phyloP scores from a whole-genome alignment of 1,284 basidiomycete species.

The Puccinia triticina region DNA sequence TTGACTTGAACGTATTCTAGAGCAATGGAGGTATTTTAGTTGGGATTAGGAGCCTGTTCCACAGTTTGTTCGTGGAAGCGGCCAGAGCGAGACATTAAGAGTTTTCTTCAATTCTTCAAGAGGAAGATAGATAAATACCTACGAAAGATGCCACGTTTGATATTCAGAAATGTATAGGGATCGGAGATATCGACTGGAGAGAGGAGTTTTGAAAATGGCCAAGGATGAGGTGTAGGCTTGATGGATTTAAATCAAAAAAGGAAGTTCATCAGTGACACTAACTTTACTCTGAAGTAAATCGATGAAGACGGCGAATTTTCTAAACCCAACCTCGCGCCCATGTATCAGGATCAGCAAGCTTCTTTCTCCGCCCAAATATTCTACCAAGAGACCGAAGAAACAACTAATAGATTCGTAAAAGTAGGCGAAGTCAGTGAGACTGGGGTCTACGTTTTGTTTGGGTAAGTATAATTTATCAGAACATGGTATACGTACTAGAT shows the following conservation, averaged over 20 bases:
- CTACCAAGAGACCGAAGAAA: constrained; percentile 29
- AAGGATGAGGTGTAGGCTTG: constrained; percentile 37
- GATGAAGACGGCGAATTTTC: constrained; percentile 68
- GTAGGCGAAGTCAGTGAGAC: constrained; percentile 63
- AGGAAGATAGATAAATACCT: constrained; percentile 60
- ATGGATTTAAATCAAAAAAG: neutral
- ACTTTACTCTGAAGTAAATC: neutral
- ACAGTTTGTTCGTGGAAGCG: constrained; percentile 5
- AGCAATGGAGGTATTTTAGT: constrained; percentile 37
- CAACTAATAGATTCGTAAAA: constrained; percentile 20
- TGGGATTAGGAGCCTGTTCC: constrained; percentile 39
- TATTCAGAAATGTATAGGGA: constrained; percentile 83
- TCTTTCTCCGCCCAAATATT: constrained; percentile 87
- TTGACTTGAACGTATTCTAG: constrained; percentile 97
- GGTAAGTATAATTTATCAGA: neutral
- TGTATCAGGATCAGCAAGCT: constrained; percentile 87
- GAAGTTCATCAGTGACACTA: neutral
- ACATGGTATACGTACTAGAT: constrained; percentile 71
- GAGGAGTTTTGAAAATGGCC: constrained; percentile 39
- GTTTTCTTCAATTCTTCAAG: neutral
- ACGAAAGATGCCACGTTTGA: constrained; percentile 95
- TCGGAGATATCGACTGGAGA: constrained; percentile 57
- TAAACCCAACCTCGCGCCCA: constrained; percentile 78
- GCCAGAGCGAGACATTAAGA: no score
- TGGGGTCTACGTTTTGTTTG: neutral